Evolutionary conservation across 192 early-diverging fungal species (phyloP), one percentile per base, ranked within the genome.

Genomic region (Coemansia sp.): DNA sequence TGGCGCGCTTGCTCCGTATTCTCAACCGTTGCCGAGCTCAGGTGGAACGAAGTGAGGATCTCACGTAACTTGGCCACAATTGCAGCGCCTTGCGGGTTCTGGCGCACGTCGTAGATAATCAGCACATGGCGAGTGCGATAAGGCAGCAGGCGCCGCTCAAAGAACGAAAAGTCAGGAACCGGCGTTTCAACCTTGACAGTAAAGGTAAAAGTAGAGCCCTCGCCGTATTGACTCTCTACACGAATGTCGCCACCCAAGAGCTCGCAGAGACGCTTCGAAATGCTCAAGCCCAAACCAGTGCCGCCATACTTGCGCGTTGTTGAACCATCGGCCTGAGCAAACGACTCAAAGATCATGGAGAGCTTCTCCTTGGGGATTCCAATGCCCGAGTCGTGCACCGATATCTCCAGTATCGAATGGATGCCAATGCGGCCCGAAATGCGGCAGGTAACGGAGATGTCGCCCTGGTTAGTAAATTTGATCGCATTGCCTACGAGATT

Each of bases 301-400:
- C 93, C 93, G 42, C 92, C 92, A 64, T 91, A 96, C 77, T 89
- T 87, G 68, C 91, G 88, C 14, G 89, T 91, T 5, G 90, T 93
- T 14, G 88, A 88, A 18, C 89, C 88, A 56, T 93, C 92, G 2
- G 91, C 92, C 70, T 95, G 93, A 39, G 87, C 80, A 76, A 93
- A 95, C 24, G 88, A 89, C 35, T 91, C 88, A 69, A 95, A 95
- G 18, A 93, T 86, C 20, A 90, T 80, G 35, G 84, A 70, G 43
- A 89, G 83, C 63, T 92, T 93, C 40, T 92, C 91, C 51, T 85
- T 85, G 45, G 88, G 82, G 62, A 95, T 93, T 24, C 93, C 93
- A 38, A 95, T 95, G 34, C 93, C 93, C 3, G 90, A 91, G 56
- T 95, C 93, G 14, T 75, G 77, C 37, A 95, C 89, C 58, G 83